Evolutionary conservation across 75 land plant species (phyloP), one percentile per base, ranked within the genome.

Genomic region (Chamaecyparis obtusa): DNA sequence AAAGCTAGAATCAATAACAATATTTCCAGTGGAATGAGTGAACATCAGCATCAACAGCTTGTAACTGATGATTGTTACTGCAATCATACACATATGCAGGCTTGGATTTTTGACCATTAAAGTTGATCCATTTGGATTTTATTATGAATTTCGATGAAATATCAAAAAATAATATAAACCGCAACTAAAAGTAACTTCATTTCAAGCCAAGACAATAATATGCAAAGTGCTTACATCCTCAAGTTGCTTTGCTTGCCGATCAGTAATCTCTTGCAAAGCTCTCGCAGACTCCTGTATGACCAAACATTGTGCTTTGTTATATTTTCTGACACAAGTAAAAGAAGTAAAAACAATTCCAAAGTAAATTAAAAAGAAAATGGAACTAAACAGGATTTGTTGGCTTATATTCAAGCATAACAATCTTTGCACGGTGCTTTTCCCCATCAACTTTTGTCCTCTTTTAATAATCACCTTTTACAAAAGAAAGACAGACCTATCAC

Each of bases 231-330:
- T 51, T 88, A 90, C 91, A 83, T 91, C 89, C 87, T 91, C 91
- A 48, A 90, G 76, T 44, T 90, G 92, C 72, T 85, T 89, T 30
- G 87, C 83, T 9, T 90, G 89, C 64, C 88, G 87, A 85, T 87
- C 85, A 15, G 90, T 83, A 35, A 84, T 81, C 33, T 91, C 92
- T 86, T 90, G 91, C 44, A 90, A 84, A 14, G 92, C 82, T 36
- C 91, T 87, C 21, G 87, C 35, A 3, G 91, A 86, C 51, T 86
- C 89, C 90, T 89, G 85, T 24, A 56, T 36, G 24, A 16, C 14
- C 49, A 44, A 80, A 39, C 0, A 43, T 24, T 27, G 57, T 32
- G 56, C 85, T 81, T 49, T 2, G 30, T 80, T 44, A 44, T 41
- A 44, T 24, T 24, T 24, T 81, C 83, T 44, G n/a, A 43, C 6